Conservation (phyloP, 2,329 filamentous ascomycete genomes). For the Emergomyces pasteurianus region DNA sequence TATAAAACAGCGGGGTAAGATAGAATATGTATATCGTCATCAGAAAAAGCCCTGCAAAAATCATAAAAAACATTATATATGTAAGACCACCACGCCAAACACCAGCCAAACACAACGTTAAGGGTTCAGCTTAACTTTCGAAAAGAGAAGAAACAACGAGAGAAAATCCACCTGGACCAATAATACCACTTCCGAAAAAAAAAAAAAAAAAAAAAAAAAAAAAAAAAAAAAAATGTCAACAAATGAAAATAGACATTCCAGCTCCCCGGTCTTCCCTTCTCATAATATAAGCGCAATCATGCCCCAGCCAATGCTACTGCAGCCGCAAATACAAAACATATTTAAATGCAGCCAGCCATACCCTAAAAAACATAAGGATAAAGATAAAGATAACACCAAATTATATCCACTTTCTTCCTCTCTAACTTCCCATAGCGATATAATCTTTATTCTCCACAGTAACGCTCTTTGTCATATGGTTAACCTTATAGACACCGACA, state of each 20-base stretch:
- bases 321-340: neutral
- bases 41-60: no score
- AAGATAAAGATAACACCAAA: neutral
- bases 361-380: no score
- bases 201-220: neutral
- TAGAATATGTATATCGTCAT: no score
- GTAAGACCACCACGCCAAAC: neutral
- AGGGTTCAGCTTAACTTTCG: neutral
- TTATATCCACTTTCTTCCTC: neutral
- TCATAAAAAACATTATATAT: neutral
- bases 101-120: neutral
- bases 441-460: conserved; percentile 79
- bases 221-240: neutral
- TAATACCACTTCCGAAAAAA: neutral
- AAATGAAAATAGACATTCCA: neutral
- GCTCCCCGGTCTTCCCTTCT: neutral
- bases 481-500: conserved; percentile 98
- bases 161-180: neutral
- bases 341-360: no score
- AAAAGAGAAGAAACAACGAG: neutral
- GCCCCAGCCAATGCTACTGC: neutral
- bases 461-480: conserved; percentile 93
- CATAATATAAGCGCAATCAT: neutral
- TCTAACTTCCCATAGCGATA: conserved; percentile 31
- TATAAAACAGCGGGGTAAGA: no score